Evolutionary conservation across 1,284 basidiomycete genomes (phyloP).

Genomic region (Rhodotorula glutinis): DNA sequence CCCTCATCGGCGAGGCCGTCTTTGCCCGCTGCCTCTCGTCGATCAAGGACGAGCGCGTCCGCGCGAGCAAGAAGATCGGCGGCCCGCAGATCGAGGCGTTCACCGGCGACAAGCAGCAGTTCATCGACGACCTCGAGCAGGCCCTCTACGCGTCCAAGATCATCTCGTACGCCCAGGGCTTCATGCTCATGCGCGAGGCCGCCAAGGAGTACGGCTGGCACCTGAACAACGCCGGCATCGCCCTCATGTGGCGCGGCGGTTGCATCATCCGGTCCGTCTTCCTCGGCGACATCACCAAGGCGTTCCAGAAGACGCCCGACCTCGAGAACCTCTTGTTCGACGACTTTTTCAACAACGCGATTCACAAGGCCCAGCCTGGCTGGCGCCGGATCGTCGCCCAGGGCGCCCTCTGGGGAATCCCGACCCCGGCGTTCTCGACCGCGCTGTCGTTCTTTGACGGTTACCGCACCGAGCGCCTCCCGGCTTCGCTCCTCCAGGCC

Average conservation of each 20-base stretch:
- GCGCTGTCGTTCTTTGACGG: slow-evolving; percentile 95
- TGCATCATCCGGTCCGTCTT: slow-evolving; percentile 94
- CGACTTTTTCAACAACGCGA: slow-evolving; percentile 92
- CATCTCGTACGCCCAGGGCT: slow-evolving; percentile 98
- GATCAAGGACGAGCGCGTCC: slow-evolving; percentile 93
- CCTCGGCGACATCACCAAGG: slow-evolving; percentile 86
- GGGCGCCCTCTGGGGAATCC: slow-evolving; percentile 95
- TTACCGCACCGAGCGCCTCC: slow-evolving; percentile 79
- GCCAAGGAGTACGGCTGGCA: slow-evolving; percentile 89
- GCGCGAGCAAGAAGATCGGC: slow-evolving; percentile 83
- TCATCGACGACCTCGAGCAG: slow-evolving; percentile 98
- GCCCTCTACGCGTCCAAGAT: slow-evolving; percentile 99
- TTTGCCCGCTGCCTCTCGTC: slow-evolving; percentile 96
- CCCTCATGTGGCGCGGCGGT: slow-evolving; percentile 98
- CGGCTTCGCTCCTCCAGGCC: slow-evolving; percentile 86
- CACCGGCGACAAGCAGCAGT: slow-evolving; percentile 97
- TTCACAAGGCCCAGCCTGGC: slow-evolving; percentile 92
- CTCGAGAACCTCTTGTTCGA: slow-evolving; percentile 94
- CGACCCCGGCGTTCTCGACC: slow-evolving; percentile 51
- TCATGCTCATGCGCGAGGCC: slow-evolving; percentile 99
- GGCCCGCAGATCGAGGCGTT: slow-evolving; percentile 89
- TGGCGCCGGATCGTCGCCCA: slow-evolving; percentile 98
- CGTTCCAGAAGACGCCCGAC: slow-evolving; percentile 80
- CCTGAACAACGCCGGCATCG: slow-evolving; percentile 93
- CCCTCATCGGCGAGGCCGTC: slow-evolving; percentile 98